A percentile compares a stretch with the other conserved stretches of the same genome.
Evolutionary conservation across 192 early-diverging fungal species (phyloP).

Genomic region (Gamsiella multidivaricata): DNA sequence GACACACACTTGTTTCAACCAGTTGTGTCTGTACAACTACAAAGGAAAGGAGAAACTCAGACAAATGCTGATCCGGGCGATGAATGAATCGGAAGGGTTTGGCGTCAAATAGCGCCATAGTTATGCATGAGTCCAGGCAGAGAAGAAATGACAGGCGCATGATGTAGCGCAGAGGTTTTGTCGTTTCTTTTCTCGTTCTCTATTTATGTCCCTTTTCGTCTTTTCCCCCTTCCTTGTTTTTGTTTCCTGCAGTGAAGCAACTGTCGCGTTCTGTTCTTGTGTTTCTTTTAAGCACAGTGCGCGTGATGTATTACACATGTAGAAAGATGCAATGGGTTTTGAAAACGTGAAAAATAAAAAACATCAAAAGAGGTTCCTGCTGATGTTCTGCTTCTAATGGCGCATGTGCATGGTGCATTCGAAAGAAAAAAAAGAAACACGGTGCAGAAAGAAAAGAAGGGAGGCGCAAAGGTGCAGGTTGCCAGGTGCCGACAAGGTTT

Average conservation of each 20-base stretch:
- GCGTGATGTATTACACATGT: too few species aligned
- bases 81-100: conserved; percentile 84
- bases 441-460: too few species aligned
- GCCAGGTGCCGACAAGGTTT: too few species aligned
- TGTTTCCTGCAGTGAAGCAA: neutral
- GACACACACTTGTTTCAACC: conserved; percentile 97
- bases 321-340: too few species aligned
- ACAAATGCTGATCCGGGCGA: conserved; percentile 75
- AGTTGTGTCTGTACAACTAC: conserved; percentile 87
- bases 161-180: neutral
- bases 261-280: neutral
- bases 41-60: conserved; percentile 71
- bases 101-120: conserved; percentile 57
- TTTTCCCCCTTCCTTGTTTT: neutral
- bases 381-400: too few species aligned
- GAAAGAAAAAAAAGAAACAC: too few species aligned
- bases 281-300: too few species aligned
- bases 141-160: neutral
- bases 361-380: too few species aligned
- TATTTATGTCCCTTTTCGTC: neutral
- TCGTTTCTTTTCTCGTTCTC: neutral
- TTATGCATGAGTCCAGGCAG: neutral
- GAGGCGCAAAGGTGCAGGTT: too few species aligned
- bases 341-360: too few species aligned
- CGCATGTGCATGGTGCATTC: too few species aligned